phyloP scores from a whole-genome alignment of 371 early-diverging fungal species.

The Sporodiniella umbellata region DNA sequence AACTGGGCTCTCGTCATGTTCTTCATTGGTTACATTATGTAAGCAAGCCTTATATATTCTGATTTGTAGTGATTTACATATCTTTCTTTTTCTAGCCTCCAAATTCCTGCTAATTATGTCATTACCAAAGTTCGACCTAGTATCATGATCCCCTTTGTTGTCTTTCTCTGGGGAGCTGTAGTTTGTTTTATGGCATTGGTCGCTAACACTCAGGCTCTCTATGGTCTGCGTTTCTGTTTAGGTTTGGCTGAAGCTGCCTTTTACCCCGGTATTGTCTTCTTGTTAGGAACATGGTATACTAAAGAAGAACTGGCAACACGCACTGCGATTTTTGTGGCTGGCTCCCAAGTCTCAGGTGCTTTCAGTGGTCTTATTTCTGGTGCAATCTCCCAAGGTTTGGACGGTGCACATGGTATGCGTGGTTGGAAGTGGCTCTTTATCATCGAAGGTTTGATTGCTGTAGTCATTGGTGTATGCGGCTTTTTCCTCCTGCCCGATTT shows the following conservation, averaged over 20 bases:
- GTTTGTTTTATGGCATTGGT: slow-evolving; percentile 58
- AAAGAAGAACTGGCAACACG: slow-evolving; percentile 73
- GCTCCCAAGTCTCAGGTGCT: slow-evolving; percentile 63
- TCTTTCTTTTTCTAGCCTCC: slow-evolving; percentile 15
- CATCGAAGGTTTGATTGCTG: slow-evolving; percentile 54
- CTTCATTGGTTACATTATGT: slow-evolving; percentile 72
- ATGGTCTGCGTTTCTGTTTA: slow-evolving; percentile 62
- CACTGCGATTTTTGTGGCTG: slow-evolving; percentile 64
- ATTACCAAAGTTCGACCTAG: slow-evolving; percentile 52
- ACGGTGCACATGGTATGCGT: slow-evolving; percentile 43
- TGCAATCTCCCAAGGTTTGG: slow-evolving; percentile 32
- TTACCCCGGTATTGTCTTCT: slow-evolving; percentile 72
- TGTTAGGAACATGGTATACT: slow-evolving; percentile 79
- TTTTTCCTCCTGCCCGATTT: slow-evolving; percentile 56
- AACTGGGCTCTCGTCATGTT: slow-evolving; percentile 67
- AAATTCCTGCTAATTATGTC: slow-evolving; percentile 47
- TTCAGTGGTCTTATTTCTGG: slow-evolving; percentile 61
- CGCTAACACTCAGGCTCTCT: slow-evolving; percentile 39
- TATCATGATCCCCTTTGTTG: slow-evolving; percentile 56
- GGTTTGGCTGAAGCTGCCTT: slow-evolving; percentile 70
- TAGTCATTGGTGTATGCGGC: slow-evolving; percentile 38
- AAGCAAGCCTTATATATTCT: slow-evolving; percentile 24
- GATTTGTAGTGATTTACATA: no score
- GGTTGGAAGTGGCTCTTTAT: slow-evolving; percentile 66
- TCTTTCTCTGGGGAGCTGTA: slow-evolving; percentile 62